Conservation (phyloP, 768 basidiomycete genomes). For the Kwoniella europaea region DNA sequence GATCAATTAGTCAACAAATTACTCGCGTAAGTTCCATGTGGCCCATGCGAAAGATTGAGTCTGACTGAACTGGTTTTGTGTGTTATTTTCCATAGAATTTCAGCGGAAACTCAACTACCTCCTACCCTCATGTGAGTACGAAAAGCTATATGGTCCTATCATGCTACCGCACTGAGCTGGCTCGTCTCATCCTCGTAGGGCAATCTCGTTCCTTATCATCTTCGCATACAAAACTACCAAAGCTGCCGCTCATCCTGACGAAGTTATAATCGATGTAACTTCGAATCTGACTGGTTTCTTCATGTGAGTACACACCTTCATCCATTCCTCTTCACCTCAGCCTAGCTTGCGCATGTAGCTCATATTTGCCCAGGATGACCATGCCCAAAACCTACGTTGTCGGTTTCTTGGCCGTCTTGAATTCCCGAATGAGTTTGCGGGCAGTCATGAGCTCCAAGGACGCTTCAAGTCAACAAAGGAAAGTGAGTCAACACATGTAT, state of each 20-base stretch:
- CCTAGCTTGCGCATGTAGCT: neutral
- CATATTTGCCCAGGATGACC: constrained; percentile 5
- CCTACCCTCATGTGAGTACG: constrained; percentile 13
- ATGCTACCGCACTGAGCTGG: neutral
- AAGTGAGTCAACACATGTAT: constrained; percentile 1
- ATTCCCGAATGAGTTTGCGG: constrained; percentile 12
- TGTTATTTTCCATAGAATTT: no score
- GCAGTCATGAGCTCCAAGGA: constrained; percentile 12
- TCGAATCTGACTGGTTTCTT: constrained; percentile 14
- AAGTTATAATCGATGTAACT: constrained; percentile 12
- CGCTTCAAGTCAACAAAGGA: neutral
- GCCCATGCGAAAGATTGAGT: no score
- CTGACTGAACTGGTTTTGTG: no score
- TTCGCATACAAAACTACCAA: constrained; percentile 18
- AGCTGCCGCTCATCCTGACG: constrained; percentile 3
- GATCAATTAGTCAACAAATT: constrained; percentile 16
- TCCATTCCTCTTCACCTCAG: neutral
- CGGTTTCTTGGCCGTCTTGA: constrained; percentile 13
- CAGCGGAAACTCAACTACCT: constrained; percentile 11
- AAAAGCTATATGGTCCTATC: no score
- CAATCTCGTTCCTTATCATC: constrained; percentile 14
- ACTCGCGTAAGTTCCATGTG: neutral
- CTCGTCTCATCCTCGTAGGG: neutral
- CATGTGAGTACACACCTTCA: constrained; percentile 3
- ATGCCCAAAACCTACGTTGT: constrained; percentile 20